Conservation (phyloP, 1,284 basidiomycete species). For the Bondarzewia mesenterica region DNA sequence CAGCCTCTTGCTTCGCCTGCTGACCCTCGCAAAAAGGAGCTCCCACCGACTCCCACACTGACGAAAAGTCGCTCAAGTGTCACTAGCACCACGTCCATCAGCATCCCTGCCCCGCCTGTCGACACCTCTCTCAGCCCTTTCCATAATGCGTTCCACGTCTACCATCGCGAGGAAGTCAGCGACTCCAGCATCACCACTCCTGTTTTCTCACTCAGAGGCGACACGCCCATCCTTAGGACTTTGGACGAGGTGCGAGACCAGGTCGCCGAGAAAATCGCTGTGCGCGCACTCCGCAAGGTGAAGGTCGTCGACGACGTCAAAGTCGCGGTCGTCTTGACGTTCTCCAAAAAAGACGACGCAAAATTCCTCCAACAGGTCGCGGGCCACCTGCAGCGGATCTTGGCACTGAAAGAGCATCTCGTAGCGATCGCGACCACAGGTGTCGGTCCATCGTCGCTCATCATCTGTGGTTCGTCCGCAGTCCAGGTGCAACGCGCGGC, state of each 20-base stretch:
- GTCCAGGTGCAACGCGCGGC: constrained; percentile 53
- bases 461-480: constrained; percentile 47
- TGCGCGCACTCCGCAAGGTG: constrained; percentile 43
- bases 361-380: constrained; percentile 48
- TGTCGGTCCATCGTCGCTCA: constrained; percentile 29
- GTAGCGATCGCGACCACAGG: constrained; percentile 49
- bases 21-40: too few relatives aligned
- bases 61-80: too few relatives aligned
- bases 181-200: background rate
- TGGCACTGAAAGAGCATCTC: constrained; percentile 38
- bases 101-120: too few relatives aligned
- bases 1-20: too few relatives aligned
- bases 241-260: constrained; percentile 54
- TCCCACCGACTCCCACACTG: too few relatives aligned
- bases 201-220: background rate
- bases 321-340: constrained; percentile 48
- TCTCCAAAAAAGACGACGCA: constrained; percentile 45
- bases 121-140: background rate
- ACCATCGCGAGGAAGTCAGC: background rate
- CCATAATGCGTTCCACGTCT: background rate
- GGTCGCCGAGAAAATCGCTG: constrained; percentile 51
- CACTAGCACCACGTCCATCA: too few relatives aligned
- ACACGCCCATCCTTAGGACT: constrained; percentile 26
- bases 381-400: constrained; percentile 29
- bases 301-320: constrained; percentile 40